phyloP scores from a whole-genome alignment of 1,284 basidiomycete genomes.

The Sphagnurus paluster region DNA sequence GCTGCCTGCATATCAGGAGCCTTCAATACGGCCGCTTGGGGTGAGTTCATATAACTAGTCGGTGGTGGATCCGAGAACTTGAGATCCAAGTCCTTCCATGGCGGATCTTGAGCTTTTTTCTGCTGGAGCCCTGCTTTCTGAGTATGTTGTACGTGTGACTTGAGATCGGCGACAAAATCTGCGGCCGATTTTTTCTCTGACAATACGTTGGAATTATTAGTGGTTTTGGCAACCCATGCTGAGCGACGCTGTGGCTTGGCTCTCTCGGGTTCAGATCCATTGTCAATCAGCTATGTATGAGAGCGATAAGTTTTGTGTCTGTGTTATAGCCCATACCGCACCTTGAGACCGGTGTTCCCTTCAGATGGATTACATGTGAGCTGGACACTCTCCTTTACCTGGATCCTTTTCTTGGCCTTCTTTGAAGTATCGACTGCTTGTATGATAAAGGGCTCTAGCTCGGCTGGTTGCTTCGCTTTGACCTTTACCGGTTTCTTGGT shows the following conservation, averaged over 20 bases:
- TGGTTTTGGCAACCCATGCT: conserved; percentile 12
- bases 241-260: conserved; percentile 17
- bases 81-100: conserved; percentile 4
- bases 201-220: neutral
- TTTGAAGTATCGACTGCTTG: too few relatives aligned
- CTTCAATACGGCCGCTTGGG: too few relatives aligned
- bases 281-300: neutral
- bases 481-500: conserved; percentile 1
- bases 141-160: neutral
- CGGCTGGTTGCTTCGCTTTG: conserved; percentile 10
- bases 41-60: neutral
- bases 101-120: conserved; percentile 10
- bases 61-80: neutral
- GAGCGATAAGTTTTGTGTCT: too few relatives aligned
- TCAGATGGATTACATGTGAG: too few relatives aligned
- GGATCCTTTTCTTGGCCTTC: too few relatives aligned
- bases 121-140: neutral
- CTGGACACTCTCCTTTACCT: too few relatives aligned
- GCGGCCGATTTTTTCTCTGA: too few relatives aligned
- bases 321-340: too few relatives aligned
- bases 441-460: too few relatives aligned
- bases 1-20: too few relatives aligned
- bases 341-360: too few relatives aligned
- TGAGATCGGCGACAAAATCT: neutral
- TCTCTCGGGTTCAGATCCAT: too few relatives aligned